Base-by-base conservation (phyloP, 1,284 basidiomycete genomes). In the Cerrena zonata region DNA sequence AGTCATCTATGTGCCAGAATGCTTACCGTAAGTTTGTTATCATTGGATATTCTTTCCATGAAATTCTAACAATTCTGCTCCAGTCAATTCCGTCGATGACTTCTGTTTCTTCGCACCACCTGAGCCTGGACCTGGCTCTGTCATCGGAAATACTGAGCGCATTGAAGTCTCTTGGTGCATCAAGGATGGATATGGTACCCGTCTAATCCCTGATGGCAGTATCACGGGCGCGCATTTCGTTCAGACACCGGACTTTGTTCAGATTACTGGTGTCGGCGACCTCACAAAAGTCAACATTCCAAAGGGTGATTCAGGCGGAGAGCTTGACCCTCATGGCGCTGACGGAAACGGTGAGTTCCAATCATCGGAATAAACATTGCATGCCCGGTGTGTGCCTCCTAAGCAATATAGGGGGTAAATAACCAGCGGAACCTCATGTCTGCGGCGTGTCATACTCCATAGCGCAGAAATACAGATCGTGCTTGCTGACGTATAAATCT, bases 141-240 rank as follows among this genome's bases (percentile, higher is more conserved):
- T 64, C 36, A 79, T 84, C 53, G 79, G 76, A 36, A 71, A 82
- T 61, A 79, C 75, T 5, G 80, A 85, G 77, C 78, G 77, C 47
- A 72, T 81, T 49, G 78, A 82, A 59, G 82, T 88, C 44, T 69
- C 86, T 30, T 89, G 82, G 80, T 90, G 87, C 62, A 72, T 72
- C 27, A 77, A 83, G 70, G 78, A 70, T 53, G 79, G 79, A 34
- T 79, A 79, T 50, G 86, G 85, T 21, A 82, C 84, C 3, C 82
- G 85, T 41, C 65, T 89, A 53, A 89, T 93, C 56, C 90, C 89
- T 19, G 75, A 82, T 52, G 89, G 86, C 19, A 71, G 86, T 15
- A 80, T 92, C 62, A 73, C 70, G 18, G 81, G 82, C 48, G 89
- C 82, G n/a, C 87, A 89, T 64, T 83, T 82, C 56, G 70, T 82